Evolutionary conservation across 2,329 filamentous ascomycete species (phyloP).

Genomic region (Neonectria ditissima): DNA sequence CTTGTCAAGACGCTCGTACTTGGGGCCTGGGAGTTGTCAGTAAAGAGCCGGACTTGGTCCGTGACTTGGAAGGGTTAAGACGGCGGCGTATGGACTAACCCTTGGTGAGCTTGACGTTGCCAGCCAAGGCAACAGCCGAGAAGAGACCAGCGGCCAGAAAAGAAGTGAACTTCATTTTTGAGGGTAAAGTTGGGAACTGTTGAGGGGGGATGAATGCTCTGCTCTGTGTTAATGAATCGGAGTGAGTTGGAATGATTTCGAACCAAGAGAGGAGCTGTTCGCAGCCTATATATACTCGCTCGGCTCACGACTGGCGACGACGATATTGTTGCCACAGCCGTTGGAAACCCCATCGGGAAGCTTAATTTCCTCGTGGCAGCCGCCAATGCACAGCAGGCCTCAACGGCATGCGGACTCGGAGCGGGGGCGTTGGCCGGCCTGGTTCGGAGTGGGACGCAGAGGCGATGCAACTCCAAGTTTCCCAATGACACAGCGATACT

Average conservation of each 20-base stretch:
- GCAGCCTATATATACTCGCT: slow-evolving; percentile 20
- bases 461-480: slow-evolving; percentile 1
- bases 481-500: slow-evolving; percentile 8
- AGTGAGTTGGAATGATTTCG: slow-evolving; percentile 19
- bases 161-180: slow-evolving; percentile 28
- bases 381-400: slow-evolving; percentile 9
- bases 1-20: slow-evolving; percentile 45
- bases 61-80: not conserved
- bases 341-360: slow-evolving; percentile 6
- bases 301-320: not conserved
- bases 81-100: slow-evolving; percentile 6
- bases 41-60: not conserved
- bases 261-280: slow-evolving; percentile 7
- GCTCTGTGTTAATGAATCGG: slow-evolving; percentile 18
- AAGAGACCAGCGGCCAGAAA: slow-evolving; percentile 21
- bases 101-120: slow-evolving; percentile 14
- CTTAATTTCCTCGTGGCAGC: slow-evolving; percentile 18
- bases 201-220: slow-evolving; percentile 16
- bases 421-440: slow-evolving; percentile 1
- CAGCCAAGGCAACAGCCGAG: slow-evolving; percentile 13
- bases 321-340: not conserved
- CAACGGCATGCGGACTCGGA: not conserved
- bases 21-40: slow-evolving; percentile 27
- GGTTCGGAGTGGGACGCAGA: slow-evolving; percentile 12
- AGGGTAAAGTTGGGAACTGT: slow-evolving; percentile 6